A percentile compares a stretch with the other conserved stretches of the same genome.
Conservation (phyloP, 2,329 filamentous ascomycete genomes). For the Thielaviopsis ethacetica region DNA sequence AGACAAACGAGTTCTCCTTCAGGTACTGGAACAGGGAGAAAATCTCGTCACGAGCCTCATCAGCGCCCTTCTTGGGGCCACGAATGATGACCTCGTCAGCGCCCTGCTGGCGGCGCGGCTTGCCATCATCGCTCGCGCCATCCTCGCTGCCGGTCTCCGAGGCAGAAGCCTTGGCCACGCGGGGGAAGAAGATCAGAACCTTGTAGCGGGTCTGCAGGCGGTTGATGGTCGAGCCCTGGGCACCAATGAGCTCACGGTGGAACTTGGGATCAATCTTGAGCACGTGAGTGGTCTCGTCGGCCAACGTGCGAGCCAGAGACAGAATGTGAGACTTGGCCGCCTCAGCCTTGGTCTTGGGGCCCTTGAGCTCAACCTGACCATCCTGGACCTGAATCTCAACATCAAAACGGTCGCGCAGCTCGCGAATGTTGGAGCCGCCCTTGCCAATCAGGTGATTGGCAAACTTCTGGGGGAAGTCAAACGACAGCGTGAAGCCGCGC, state of each 20-base stretch:
- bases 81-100: conserved; percentile 81
- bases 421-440: conserved; percentile 48
- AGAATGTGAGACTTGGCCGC: conserved; percentile 69
- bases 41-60: conserved; percentile 82
- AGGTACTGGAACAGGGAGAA: conserved; percentile 77
- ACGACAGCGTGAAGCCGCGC: conserved; percentile 68
- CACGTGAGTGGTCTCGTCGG: conserved; percentile 75
- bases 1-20: conserved; percentile 69
- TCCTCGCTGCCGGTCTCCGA: conserved; percentile 51
- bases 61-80: conserved; percentile 82
- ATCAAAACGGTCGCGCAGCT: conserved; percentile 49
- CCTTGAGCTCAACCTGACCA: conserved; percentile 89
- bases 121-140: conserved; percentile 49
- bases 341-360: conserved; percentile 87
- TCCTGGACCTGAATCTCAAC: conserved; percentile 78
- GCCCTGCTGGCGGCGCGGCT: conserved; percentile 53
- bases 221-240: conserved; percentile 76
- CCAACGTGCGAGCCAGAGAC: conserved; percentile 62
- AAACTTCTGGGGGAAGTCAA: conserved; percentile 90
- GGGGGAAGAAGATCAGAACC: conserved; percentile 89
- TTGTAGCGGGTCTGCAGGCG: conserved; percentile 83
- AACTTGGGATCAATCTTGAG: conserved; percentile 89
- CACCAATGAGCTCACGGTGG: conserved; percentile 84
- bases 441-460: conserved; percentile 70
- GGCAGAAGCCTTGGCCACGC: conserved; percentile 36